A percentile compares a stretch with the other conserved stretches of the same genome.
phyloP scores from a whole-genome alignment of 768 basidiomycete species.

The Trametes cinnabarina region DNA sequence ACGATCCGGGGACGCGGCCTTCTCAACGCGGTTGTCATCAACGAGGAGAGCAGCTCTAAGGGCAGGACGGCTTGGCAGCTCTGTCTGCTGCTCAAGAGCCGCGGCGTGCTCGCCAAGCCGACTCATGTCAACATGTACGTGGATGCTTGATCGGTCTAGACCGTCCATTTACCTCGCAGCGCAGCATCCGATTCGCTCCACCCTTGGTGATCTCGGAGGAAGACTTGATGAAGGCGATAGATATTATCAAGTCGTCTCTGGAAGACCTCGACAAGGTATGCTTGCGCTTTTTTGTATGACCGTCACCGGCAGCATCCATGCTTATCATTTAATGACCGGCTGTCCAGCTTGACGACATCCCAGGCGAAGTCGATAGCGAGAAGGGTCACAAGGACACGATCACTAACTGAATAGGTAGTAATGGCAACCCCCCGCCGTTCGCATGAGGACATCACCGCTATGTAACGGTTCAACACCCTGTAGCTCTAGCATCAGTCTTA shows the following conservation, averaged over 20 bases:
- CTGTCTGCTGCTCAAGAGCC: conserved; percentile 86
- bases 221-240: conserved; percentile 72
- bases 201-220: conserved; percentile 92
- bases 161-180: neutral
- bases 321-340: conserved; percentile 32
- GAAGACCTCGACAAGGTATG: conserved; percentile 74
- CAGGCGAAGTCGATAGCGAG: conserved; percentile 63
- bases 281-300: neutral
- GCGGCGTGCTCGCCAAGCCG: conserved; percentile 92
- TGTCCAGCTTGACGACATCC: conserved; percentile 52
- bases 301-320: neutral
- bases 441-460: neutral
- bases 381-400: conserved; percentile 49
- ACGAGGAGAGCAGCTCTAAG: conserved; percentile 73
- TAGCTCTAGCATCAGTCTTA: conserved; percentile 8
- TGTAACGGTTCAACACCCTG: neutral
- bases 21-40: conserved; percentile 91
- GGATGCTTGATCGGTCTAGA: neutral
- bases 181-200: conserved; percentile 92
- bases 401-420: conserved; percentile 24
- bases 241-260: conserved; percentile 73
- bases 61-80: conserved; percentile 94
- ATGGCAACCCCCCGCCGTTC: neutral
- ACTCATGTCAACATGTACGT: conserved; percentile 92
- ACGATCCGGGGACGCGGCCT: conserved; percentile 84